Percentiles rank a stretch among this genome's conserved stretches.
These are phyloP conservation scores for Sarcocystis neurona DNA, from an alignment of 169 alveolate species.

Conservation along the genomic window DNA sequence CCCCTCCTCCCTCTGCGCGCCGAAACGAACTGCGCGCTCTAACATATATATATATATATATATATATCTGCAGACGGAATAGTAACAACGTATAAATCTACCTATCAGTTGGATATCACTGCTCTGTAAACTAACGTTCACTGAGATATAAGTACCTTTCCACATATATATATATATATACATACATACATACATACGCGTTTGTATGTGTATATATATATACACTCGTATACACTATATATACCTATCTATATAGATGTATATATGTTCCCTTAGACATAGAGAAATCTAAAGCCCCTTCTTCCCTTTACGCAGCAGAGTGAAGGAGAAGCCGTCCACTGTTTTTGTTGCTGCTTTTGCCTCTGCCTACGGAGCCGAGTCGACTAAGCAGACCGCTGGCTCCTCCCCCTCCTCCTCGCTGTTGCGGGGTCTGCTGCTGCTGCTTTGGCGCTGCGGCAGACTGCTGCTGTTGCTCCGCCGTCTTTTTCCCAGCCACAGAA, in stretches of 20 bases:
- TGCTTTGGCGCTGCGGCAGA: background rate
- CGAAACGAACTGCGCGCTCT: background rate
- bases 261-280: too few species aligned
- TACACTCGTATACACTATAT: too few species aligned
- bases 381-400: too few species aligned
- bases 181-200: too few species aligned
- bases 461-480: background rate
- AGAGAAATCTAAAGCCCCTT: background rate
- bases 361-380: too few species aligned
- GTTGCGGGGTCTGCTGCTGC: background rate
- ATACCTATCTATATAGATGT: too few species aligned
- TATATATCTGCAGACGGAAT: background rate
- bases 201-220: background rate
- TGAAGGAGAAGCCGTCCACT: too few species aligned
- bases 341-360: background rate
- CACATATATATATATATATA: too few species aligned
- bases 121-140: background rate
- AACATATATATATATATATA: background rate
- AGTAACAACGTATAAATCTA: background rate
- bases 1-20: too few species aligned
- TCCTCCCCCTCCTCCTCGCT: background rate
- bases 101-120: background rate
- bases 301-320: too few species aligned
- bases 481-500: background rate
- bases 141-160: too few species aligned